Percentiles rank a stretch among this genome's conserved stretches.
Conservation (phyloP, 176 grass and related monocot species). For the Bonia amplexicaulis region DNA sequence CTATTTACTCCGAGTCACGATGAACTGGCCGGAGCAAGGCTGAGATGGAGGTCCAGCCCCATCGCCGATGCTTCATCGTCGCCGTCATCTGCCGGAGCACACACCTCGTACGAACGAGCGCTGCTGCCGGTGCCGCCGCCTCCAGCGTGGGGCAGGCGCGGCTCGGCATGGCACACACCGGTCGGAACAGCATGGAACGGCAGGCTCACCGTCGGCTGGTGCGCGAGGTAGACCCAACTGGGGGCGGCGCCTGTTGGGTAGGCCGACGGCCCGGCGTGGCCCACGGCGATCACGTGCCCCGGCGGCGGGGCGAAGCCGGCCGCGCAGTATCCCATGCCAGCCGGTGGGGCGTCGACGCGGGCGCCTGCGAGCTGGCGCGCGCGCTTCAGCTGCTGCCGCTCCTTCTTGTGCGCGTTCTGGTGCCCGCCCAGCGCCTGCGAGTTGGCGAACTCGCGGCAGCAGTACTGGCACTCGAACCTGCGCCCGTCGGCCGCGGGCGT, state of each 20-base stretch:
- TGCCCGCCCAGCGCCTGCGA: conserved; percentile 96
- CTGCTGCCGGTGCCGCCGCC: not conserved
- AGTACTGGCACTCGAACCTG: conserved; percentile 99
- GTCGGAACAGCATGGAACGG: conserved; percentile 32
- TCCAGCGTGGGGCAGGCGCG: not conserved
- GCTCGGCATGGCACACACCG: not conserved
- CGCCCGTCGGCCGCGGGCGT: conserved; percentile 26
- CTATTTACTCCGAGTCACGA: conserved; percentile 7
- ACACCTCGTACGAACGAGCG: not conserved
- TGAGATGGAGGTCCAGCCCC: conserved; percentile 72
- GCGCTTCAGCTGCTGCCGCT: conserved; percentile 87
- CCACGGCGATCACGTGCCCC: conserved; percentile 21
- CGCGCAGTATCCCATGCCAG: conserved; percentile 16
- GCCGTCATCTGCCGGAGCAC: not conserved
- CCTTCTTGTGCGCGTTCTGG: conserved; percentile 99
- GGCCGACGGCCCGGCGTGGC: conserved; percentile 9
- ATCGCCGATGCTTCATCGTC: conserved; percentile 32
- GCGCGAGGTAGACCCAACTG: conserved; percentile 64
- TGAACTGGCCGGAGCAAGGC: conserved; percentile 57
- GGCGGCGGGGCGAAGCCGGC: conserved; percentile 16
- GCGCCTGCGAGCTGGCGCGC: conserved; percentile 29
- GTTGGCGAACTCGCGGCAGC: conserved; percentile 98
- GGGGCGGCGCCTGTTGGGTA: conserved; percentile 11
- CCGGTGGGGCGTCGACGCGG: not conserved
- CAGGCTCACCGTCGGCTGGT: not conserved